These are phyloP conservation scores for Russula brevipes DNA, from an alignment of 768 basidiomycete genomes.

Conservation along the genomic window DNA sequence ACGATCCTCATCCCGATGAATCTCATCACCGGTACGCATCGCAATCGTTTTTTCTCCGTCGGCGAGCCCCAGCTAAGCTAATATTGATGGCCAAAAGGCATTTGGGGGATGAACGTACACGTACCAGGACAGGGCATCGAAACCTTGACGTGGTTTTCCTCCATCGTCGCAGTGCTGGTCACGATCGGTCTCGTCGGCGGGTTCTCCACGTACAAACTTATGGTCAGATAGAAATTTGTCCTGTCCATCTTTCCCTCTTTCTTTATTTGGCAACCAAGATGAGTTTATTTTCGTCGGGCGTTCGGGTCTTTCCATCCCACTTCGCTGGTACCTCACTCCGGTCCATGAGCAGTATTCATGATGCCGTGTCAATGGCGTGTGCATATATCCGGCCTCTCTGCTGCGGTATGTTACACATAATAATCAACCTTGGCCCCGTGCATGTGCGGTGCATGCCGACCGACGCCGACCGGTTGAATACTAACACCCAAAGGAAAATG, in stretches of 20 bases:
- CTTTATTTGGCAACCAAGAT: too few relatives aligned
- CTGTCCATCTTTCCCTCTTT: not conserved
- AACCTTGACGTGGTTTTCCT: slow-evolving; percentile 78
- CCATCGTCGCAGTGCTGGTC: slow-evolving; percentile 75
- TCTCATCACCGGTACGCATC: slow-evolving; percentile 74
- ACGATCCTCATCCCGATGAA: slow-evolving; percentile 98
- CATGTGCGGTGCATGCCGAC: not conserved
- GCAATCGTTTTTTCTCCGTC: not conserved
- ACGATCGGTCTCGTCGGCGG: slow-evolving; percentile 80
- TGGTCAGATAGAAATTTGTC: slow-evolving; percentile 37
- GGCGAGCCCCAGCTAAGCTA: not conserved
- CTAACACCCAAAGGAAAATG: not conserved
- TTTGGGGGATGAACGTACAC: slow-evolving; percentile 99
- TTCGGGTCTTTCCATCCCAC: too few relatives aligned
- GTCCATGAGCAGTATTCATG: too few relatives aligned
- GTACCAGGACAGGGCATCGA: slow-evolving; percentile 79
- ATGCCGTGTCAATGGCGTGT: not conserved
- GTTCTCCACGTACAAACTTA: slow-evolving; percentile 72
- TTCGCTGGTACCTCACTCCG: too few relatives aligned
- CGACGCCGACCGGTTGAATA: not conserved
- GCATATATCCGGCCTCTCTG: not conserved
- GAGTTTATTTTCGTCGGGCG: too few relatives aligned
- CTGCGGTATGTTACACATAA: slow-evolving; percentile 10
- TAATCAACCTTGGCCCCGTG: not conserved
- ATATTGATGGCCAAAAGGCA: slow-evolving; percentile 39